phyloP scores from a whole-genome alignment of 192 early-diverging fungal genomes.

The Backusella macrospora region DNA sequence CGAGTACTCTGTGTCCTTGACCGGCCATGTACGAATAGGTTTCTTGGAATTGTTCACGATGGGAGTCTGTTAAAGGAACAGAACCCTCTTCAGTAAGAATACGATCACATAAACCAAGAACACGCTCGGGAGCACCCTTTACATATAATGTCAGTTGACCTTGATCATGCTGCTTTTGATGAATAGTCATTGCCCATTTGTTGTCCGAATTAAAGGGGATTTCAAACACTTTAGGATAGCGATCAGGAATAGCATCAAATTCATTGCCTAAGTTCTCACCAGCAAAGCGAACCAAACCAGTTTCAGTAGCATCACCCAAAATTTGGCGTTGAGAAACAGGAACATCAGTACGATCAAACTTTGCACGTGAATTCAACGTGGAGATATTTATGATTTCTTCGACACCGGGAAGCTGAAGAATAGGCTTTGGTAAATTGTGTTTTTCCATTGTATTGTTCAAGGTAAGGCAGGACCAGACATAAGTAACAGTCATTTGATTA shows the following conservation, averaged over 20 bases:
- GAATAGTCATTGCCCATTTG: slow-evolving; percentile 95
- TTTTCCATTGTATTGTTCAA: slow-evolving; percentile 62
- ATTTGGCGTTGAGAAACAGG: slow-evolving; percentile 82
- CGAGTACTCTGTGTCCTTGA: slow-evolving; percentile 92
- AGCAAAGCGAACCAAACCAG: slow-evolving; percentile 86
- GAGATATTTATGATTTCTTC: slow-evolving; percentile 81
- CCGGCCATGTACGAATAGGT: slow-evolving; percentile 90
- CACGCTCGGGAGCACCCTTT: slow-evolving; percentile 96
- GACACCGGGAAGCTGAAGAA: slow-evolving; percentile 59
- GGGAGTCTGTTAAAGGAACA: slow-evolving; percentile 68
- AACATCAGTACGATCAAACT: slow-evolving; percentile 89
- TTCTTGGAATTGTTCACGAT: slow-evolving; percentile 67
- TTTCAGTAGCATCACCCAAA: slow-evolving; percentile 94
- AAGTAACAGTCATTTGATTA: slow-evolving; percentile 96
- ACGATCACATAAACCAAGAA: slow-evolving; percentile 79
- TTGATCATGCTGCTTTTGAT: slow-evolving; percentile 69
- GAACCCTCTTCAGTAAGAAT: slow-evolving; percentile 62
- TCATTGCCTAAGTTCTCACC: slow-evolving; percentile 62
- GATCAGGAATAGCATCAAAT: slow-evolving; percentile 71
- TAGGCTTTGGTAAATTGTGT: slow-evolving; percentile 33
- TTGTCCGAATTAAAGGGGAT: slow-evolving; percentile 95
- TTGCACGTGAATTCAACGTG: slow-evolving; percentile 82
- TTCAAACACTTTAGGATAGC: slow-evolving; percentile 90
- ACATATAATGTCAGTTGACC: slow-evolving; percentile 80
- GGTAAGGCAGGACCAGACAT: slow-evolving; percentile 81